phyloP scores from a whole-genome alignment of 306 rosid species.

The Begonia loranthoides region DNA sequence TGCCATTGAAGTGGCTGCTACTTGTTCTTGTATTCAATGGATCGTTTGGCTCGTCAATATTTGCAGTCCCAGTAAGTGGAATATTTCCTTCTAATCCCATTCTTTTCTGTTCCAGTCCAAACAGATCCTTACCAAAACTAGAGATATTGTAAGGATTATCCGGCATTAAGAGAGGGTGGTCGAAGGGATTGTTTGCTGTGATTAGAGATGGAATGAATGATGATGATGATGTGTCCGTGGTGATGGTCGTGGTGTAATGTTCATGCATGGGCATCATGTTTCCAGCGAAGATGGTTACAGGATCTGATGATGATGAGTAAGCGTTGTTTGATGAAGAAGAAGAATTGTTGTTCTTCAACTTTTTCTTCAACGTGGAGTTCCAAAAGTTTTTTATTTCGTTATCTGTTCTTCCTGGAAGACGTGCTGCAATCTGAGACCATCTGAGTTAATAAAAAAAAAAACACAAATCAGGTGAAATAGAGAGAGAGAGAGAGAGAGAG shows the following conservation, averaged over 20 bases:
- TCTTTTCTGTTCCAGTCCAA: background rate
- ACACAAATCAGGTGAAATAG: background rate
- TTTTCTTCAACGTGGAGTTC: conserved; percentile 81
- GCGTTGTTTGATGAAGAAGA: conserved; percentile 46
- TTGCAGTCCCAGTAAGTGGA: too few species aligned
- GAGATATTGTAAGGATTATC: conserved; percentile 27
- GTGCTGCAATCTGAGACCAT: conserved; percentile 98
- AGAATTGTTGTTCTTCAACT: conserved; percentile 27
- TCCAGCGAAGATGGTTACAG: conserved; percentile 20
- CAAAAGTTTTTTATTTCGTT: conserved; percentile 91
- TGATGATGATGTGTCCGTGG: conserved; percentile 52
- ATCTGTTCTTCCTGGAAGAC: conserved; percentile 91
- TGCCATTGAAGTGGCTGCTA: too few species aligned
- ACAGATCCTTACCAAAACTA: background rate
- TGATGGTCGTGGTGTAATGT: conserved; percentile 22
- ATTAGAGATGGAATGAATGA: conserved; percentile 20
- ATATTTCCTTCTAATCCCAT: conserved; percentile 6
- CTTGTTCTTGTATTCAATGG: background rate
- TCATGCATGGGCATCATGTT: conserved; percentile 25
- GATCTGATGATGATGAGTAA: conserved; percentile 23
- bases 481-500: background rate
- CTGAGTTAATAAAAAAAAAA: conserved; percentile 10
- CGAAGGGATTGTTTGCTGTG: conserved; percentile 21
- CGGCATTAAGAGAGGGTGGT: conserved; percentile 31
- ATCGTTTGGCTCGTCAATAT: background rate